These are phyloP conservation scores for Penicillium sclerotiorum DNA, from an alignment of 2,329 filamentous ascomycete genomes.

Conservation along the genomic window DNA sequence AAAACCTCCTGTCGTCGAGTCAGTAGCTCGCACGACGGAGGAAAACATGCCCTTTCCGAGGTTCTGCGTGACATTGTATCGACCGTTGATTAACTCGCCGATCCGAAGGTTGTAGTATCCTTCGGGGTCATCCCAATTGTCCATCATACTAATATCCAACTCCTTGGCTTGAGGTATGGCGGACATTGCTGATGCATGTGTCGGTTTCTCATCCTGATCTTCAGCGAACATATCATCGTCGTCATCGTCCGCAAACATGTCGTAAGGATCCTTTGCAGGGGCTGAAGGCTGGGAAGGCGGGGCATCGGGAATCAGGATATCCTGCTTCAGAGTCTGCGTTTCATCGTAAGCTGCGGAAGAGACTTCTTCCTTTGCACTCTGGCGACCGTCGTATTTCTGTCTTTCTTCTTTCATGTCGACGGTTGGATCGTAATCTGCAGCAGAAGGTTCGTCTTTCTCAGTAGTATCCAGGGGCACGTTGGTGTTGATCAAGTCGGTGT, in stretches of 20 bases:
- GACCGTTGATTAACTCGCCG: constrained; percentile 84
- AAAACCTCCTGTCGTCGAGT: constrained; percentile 71
- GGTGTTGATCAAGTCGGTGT: constrained; percentile 67
- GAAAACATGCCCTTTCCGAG: constrained; percentile 96
- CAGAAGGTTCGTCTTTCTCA: constrained; percentile 77
- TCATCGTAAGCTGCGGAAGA: constrained; percentile 62
- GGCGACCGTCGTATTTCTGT: constrained; percentile 64
- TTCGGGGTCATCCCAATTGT: constrained; percentile 91
- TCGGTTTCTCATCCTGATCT: constrained; percentile 55
- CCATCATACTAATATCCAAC: constrained; percentile 74
- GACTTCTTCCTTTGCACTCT: constrained; percentile 60
- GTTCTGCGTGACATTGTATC: constrained; percentile 85
- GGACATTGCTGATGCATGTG: constrained; percentile 53
- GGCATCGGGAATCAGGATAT: constrained; percentile 51
- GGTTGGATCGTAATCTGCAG: constrained; percentile 88
- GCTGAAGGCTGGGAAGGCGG: constrained; percentile 32
- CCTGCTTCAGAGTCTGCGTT: constrained; percentile 56
- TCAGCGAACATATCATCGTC: constrained; percentile 92
- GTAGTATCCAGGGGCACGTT: constrained; percentile 40
- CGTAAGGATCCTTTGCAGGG: constrained; percentile 55
- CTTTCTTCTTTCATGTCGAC: constrained; percentile 85
- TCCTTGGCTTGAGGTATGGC: constrained; percentile 58
- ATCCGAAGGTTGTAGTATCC: constrained; percentile 96
- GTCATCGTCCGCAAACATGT: constrained; percentile 66
- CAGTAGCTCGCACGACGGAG: constrained; percentile 85